phyloP scores from a whole-genome alignment of 257 asterid genomes.

The Linaria vulgaris region DNA sequence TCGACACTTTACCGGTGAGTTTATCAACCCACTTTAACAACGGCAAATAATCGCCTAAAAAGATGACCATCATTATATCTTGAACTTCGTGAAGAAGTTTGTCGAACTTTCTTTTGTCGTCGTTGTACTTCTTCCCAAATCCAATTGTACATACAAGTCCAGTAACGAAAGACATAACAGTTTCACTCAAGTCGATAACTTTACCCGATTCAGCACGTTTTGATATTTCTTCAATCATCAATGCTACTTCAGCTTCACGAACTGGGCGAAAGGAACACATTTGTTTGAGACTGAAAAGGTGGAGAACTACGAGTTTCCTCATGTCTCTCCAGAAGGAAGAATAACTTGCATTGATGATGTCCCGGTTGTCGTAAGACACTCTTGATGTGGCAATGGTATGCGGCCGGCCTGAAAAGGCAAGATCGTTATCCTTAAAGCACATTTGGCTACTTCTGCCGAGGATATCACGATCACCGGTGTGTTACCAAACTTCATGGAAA shows the following conservation, averaged over 20 bases:
- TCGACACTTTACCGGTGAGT: conserved; percentile 20
- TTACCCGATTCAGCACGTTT: no score
- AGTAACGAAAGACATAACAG: no score
- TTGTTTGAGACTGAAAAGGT: conserved; percentile 16
- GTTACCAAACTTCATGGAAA: conserved; percentile 27
- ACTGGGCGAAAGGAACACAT: conserved; percentile 16
- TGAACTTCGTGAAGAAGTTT: conserved; percentile 20
- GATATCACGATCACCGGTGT: conserved; percentile 14
- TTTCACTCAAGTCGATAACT: no score
- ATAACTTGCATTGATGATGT: conserved; percentile 18
- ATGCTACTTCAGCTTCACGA: no score
- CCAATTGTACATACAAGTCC: no score
- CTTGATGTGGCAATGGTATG: conserved; percentile 4
- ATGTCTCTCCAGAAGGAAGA: no score
- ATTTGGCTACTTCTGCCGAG: conserved; percentile 13
- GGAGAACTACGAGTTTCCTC: conserved; percentile 11
- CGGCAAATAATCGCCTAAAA: conserved; percentile 34
- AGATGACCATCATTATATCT: conserved; percentile 15
- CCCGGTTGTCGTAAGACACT: conserved; percentile 27
- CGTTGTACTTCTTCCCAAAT: no score
- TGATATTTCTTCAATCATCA: no score
- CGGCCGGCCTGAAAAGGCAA: no score
- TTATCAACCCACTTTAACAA: conserved; percentile 32
- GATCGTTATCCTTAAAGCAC: no score
- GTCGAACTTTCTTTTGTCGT: conserved; percentile 22